Conservation (phyloP, 352 stramenopile species). For the Pythium monospermum region DNA sequence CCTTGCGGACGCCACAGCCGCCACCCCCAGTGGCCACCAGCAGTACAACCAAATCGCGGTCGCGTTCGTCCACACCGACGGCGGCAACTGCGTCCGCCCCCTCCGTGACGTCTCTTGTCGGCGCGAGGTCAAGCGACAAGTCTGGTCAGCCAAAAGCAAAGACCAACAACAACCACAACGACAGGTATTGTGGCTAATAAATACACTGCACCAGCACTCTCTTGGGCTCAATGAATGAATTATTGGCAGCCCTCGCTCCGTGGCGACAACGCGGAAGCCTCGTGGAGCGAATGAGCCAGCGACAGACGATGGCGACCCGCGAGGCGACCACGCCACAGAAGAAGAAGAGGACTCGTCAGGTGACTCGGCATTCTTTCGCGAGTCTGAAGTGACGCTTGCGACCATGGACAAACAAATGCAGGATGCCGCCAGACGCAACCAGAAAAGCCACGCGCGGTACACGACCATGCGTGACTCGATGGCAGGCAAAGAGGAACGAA, state of each 20-base stretch:
- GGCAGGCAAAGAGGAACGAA: conserved; percentile 20
- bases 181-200: neutral
- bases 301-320: conserved; percentile 9
- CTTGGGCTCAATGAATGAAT: neutral
- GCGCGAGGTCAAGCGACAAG: too few species aligned
- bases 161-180: neutral
- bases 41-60: neutral
- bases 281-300: conserved; percentile 1
- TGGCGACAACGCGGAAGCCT: too few species aligned
- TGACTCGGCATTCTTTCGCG: conserved; percentile 12
- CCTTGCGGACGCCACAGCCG: conserved; percentile 11
- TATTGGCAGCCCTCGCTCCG: too few species aligned
- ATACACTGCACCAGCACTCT: neutral
- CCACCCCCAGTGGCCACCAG: conserved; percentile 2
- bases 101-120: too few species aligned
- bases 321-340: too few species aligned
- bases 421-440: conserved; percentile 16
- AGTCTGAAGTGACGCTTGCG: conserved; percentile 14
- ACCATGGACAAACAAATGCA: conserved; percentile 22
- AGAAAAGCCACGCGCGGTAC: conserved; percentile 43
- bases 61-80: conserved; percentile 4
- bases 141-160: too few species aligned
- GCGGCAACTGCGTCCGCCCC: too few species aligned
- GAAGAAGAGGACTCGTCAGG: conserved; percentile 2
- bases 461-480: conserved; percentile 15